phyloP scores from a whole-genome alignment of 805 yeast genomes.

The Vanderwaltozyma verrucispora region DNA sequence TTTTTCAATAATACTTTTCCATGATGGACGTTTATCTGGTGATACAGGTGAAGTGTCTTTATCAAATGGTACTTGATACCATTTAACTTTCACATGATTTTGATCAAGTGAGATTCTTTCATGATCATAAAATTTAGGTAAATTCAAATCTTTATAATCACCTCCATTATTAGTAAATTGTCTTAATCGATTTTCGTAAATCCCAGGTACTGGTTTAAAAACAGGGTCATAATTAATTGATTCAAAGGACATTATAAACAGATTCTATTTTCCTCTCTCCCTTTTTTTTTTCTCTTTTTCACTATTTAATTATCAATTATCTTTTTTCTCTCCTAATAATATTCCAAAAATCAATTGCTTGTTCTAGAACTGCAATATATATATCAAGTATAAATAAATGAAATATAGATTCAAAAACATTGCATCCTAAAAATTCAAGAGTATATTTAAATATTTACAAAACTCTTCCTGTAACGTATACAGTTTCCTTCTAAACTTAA shows the following conservation, averaged over 20 bases:
- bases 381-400: too few species aligned
- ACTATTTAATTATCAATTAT: too few species aligned
- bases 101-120: slow-evolving; percentile 35
- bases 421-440: too few species aligned
- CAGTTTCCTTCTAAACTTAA: too few species aligned
- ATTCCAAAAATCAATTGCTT: too few species aligned
- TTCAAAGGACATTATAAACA: slow-evolving; percentile 10
- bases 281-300: too few species aligned
- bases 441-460: too few species aligned
- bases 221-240: slow-evolving; percentile 35
- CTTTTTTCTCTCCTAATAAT: too few species aligned
- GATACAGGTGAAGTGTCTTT: slow-evolving; percentile 32
- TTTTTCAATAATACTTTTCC: slow-evolving; percentile 20
- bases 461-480: too few species aligned
- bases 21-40: slow-evolving; percentile 28
- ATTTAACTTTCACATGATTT: slow-evolving; percentile 46
- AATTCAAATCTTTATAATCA: slow-evolving; percentile 55
- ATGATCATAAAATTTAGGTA: slow-evolving; percentile 71
- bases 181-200: slow-evolving; percentile 46
- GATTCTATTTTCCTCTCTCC: too few species aligned
- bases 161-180: slow-evolving; percentile 67
- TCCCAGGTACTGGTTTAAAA: slow-evolving; percentile 55
- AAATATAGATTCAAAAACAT: too few species aligned
- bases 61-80: slow-evolving; percentile 61
- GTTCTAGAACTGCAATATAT: too few species aligned